A percentile compares a stretch with the other conserved stretches of the same genome.
phyloP scores from a whole-genome alignment of 768 basidiomycete species.

The Coprinellus aureogranulatus region DNA sequence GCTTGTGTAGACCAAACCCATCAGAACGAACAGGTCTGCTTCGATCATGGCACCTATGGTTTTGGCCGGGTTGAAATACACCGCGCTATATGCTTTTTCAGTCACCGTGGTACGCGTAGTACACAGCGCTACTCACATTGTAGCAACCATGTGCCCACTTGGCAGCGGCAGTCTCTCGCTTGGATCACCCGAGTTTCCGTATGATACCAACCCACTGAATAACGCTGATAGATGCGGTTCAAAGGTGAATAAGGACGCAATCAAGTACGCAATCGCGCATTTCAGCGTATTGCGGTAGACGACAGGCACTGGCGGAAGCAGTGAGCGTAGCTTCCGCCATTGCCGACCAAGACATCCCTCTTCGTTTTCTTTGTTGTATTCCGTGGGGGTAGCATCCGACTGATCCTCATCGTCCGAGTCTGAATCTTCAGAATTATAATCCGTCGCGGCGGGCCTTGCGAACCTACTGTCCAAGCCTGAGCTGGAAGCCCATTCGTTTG shows the following conservation, averaged over 20 bases:
- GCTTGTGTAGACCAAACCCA: constrained; percentile 67
- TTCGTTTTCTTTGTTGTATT: background rate
- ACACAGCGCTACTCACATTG: too few species aligned
- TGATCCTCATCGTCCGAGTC: background rate
- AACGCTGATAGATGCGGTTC: constrained; percentile 68
- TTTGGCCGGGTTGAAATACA: constrained; percentile 93
- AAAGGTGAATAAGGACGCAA: constrained; percentile 92
- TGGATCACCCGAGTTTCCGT: constrained; percentile 32
- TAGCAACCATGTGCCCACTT: constrained; percentile 89
- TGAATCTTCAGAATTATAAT: constrained; percentile 8
- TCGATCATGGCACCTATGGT: constrained; percentile 92
- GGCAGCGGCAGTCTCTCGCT: constrained; percentile 59
- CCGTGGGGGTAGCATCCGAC: background rate
- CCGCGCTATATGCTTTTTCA: constrained; percentile 60
- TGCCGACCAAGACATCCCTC: background rate
- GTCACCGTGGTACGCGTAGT: too few species aligned
- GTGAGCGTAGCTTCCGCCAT: background rate
- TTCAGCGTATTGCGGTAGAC: constrained; percentile 78
- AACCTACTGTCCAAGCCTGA: background rate
- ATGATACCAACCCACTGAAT: constrained; percentile 58
- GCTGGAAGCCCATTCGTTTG: background rate
- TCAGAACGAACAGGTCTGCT: constrained; percentile 76
- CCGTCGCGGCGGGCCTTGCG: background rate
- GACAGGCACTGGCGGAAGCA: constrained; percentile 37
- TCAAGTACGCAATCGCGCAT: constrained; percentile 86